These are phyloP conservation scores for Phlebiopsis flavidoalba DNA, from an alignment of 768 basidiomycete genomes.

Conservation along the genomic window DNA sequence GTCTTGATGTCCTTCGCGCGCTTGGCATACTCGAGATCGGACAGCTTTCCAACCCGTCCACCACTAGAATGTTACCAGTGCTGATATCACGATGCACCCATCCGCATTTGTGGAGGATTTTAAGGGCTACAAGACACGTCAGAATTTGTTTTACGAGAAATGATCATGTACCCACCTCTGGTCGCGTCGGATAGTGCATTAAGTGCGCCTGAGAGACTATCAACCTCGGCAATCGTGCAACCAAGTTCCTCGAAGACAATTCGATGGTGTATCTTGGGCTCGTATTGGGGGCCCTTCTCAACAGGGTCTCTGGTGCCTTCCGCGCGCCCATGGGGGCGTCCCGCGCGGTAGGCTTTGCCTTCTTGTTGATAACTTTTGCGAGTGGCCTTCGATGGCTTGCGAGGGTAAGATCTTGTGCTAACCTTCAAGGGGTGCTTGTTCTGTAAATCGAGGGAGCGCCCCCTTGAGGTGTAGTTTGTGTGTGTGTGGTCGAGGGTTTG, in stretches of 20 bases:
- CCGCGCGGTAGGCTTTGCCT: no score
- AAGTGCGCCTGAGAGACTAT: not conserved
- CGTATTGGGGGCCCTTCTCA: not conserved
- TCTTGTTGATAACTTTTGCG: no score
- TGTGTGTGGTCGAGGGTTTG: no score
- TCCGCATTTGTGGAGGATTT: conserved; percentile 1
- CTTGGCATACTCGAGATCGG: conserved; percentile 14
- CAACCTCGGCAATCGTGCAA: not conserved
- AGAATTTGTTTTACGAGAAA: no score
- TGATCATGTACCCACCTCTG: not conserved
- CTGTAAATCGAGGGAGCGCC: no score
- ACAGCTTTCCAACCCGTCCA: not conserved
- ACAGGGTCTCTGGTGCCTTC: not conserved
- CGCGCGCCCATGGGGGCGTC: not conserved
- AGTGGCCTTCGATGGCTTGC: no score
- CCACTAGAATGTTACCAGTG: conserved; percentile 10
- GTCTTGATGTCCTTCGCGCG: not conserved
- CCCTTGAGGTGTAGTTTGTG: no score
- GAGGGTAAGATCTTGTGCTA: no score
- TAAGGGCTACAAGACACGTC: not conserved
- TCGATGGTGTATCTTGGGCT: not conserved
- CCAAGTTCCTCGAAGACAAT: not conserved
- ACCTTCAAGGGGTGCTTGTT: no score
- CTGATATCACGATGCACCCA: conserved; percentile 18
- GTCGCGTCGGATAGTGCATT: not conserved